Evolutionary conservation across 1,139 yeast genomes (phyloP).

Genomic region (Sugiyamaella xylanicola): DNA sequence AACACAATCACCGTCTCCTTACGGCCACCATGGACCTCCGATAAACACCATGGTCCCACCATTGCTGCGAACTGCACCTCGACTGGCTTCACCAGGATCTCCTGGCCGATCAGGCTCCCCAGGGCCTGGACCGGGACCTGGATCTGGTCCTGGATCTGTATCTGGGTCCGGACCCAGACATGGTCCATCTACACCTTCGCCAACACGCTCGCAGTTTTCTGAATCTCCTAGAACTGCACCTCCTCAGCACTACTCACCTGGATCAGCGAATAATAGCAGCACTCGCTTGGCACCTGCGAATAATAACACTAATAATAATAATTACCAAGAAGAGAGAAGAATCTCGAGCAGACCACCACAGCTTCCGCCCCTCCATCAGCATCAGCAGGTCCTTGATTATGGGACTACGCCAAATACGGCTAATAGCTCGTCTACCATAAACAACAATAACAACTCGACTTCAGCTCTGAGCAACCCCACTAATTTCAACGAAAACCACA

Average conservation of each 20-base stretch:
- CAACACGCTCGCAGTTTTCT: constrained; percentile 13
- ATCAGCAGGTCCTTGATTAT: constrained; percentile 13
- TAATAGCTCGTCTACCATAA: constrained; percentile 2
- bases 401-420: constrained; percentile 10
- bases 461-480: background rate
- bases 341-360: background rate
- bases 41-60: background rate
- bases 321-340: constrained; percentile 7
- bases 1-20: constrained; percentile 10
- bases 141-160: too few species aligned
- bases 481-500: constrained; percentile 1
- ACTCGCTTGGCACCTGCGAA: constrained; percentile 4
- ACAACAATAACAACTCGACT: background rate
- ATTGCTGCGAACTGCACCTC: constrained; percentile 1
- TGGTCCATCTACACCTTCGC: constrained; percentile 3
- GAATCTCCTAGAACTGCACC: constrained; percentile 4
- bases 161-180: background rate
- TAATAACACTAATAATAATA: background rate
- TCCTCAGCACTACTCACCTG: constrained; percentile 5
- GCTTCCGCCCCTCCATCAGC: background rate
- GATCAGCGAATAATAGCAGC: constrained; percentile 1
- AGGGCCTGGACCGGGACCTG: constrained; percentile 7
- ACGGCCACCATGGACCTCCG: background rate
- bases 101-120: constrained; percentile 5
- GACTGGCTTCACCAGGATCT: constrained; percentile 4